These are phyloP conservation scores for Chlamydomonas reinhardtii DNA, from an alignment of 163 green algal species.

Conservation along the genomic window DNA sequence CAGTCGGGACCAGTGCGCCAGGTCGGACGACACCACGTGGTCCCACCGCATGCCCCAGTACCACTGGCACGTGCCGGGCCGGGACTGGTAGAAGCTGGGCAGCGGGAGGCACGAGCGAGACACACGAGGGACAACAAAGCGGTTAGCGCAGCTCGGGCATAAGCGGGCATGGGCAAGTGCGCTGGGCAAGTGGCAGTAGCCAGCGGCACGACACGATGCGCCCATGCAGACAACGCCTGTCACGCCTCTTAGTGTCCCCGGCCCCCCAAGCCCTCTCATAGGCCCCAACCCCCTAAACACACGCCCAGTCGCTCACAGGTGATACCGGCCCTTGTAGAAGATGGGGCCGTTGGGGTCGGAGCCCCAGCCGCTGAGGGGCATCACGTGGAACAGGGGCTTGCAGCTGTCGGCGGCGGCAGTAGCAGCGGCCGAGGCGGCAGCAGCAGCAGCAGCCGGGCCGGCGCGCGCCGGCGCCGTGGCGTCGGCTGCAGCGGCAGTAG, in stretches of 20 bases:
- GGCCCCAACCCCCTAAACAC: background rate
- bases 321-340: slow-evolving; percentile 75
- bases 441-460: too few species aligned
- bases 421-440: too few species aligned
- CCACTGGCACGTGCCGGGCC: slow-evolving; percentile 71
- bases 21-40: slow-evolving; percentile 75
- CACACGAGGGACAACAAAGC: too few species aligned
- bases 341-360: slow-evolving; percentile 82
- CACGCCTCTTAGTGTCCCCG: too few species aligned
- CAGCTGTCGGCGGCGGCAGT: slow-evolving; percentile 18
- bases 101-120: background rate
- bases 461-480: too few species aligned
- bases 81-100: slow-evolving; percentile 86
- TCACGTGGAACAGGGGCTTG: slow-evolving; percentile 46
- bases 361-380: slow-evolving; percentile 42
- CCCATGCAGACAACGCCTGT: too few species aligned
- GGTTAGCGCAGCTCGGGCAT: too few species aligned
- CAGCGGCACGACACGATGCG: too few species aligned
- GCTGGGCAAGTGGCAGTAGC: too few species aligned
- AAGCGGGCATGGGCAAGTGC: too few species aligned
- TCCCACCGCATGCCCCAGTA: slow-evolving; percentile 81
- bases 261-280: too few species aligned
- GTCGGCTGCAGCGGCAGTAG: too few species aligned
- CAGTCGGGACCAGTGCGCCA: slow-evolving; percentile 78
- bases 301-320: slow-evolving; percentile 65